Evolutionary conservation across 768 basidiomycete species (phyloP).

Genomic region (Harrya chromipes): DNA sequence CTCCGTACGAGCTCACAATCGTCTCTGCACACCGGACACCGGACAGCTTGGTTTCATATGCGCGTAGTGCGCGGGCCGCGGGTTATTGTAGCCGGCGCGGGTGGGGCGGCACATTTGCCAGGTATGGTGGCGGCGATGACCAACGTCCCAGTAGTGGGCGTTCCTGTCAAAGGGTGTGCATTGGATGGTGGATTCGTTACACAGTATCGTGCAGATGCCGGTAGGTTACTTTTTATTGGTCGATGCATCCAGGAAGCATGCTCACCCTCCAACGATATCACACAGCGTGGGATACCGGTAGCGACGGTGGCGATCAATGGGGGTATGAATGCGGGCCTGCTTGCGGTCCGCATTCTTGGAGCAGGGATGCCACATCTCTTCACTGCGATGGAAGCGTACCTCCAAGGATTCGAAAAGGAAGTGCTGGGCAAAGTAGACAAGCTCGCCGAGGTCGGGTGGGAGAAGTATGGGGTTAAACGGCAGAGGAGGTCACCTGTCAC

Average conservation of each 20-base stretch:
- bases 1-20: slow-evolving; percentile 93
- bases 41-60: slow-evolving; percentile 78
- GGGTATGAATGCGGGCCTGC: slow-evolving; percentile 86
- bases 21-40: slow-evolving; percentile 97
- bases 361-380: slow-evolving; percentile 66
- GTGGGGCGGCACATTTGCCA: slow-evolving; percentile 97
- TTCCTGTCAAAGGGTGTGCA: slow-evolving; percentile 92
- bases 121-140: slow-evolving; percentile 99
- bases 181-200: slow-evolving; percentile 96
- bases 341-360: slow-evolving; percentile 88
- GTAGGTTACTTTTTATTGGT: slow-evolving; percentile 45
- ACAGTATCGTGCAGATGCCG: slow-evolving; percentile 99
- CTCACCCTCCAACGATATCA: not conserved
- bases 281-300: slow-evolving; percentile 90
- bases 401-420: slow-evolving; percentile 65
- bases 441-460: slow-evolving; percentile 82
- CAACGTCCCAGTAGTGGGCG: slow-evolving; percentile 87
- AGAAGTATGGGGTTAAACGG: slow-evolving; percentile 58
- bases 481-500: slow-evolving; percentile 1
- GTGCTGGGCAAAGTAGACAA: slow-evolving; percentile 77
- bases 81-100: slow-evolving; percentile 90
- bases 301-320: slow-evolving; percentile 98
- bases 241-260: not conserved
- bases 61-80: slow-evolving; percentile 75
- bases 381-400: slow-evolving; percentile 68